phyloP scores from a whole-genome alignment of 495 filamentous ascomycete genomes.

The Annulohypoxylon nitens region DNA sequence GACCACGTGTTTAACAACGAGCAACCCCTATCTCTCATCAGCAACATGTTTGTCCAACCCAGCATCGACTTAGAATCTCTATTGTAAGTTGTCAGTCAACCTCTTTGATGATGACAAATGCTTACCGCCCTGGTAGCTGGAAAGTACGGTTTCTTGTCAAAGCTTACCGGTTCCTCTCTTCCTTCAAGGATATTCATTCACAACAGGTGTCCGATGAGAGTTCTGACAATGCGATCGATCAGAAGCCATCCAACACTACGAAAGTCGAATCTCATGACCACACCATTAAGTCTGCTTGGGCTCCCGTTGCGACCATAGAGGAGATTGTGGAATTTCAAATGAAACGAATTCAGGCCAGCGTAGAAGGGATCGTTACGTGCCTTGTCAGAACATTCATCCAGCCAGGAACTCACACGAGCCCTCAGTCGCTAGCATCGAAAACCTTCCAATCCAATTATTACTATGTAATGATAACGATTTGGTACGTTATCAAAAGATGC shows the following conservation, averaged over 20 bases:
- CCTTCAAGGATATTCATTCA: neutral
- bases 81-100: slow-evolving; percentile 8
- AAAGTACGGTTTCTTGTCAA: slow-evolving; percentile 32
- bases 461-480: slow-evolving; percentile 35
- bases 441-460: slow-evolving; percentile 27
- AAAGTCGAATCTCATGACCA: neutral
- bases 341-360: neutral
- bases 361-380: slow-evolving; percentile 2
- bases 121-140: neutral
- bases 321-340: slow-evolving; percentile 8
- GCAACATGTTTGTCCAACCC: slow-evolving; percentile 13
- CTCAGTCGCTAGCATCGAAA: neutral
- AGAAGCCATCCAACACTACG: neutral
- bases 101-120: neutral
- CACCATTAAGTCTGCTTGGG: slow-evolving; percentile 11
- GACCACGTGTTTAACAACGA: neutral
- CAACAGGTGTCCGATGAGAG: slow-evolving; percentile 2
- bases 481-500: slow-evolving; percentile 27
- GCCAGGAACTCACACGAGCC: neutral
- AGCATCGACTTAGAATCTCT: slow-evolving; percentile 20
- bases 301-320: neutral
- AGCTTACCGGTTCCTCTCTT: slow-evolving; percentile 19
- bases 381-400: slow-evolving; percentile 15
- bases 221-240: neutral
- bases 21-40: slow-evolving; percentile 8